Evolutionary conservation across 2,329 filamentous ascomycete genomes (phyloP).

Genomic region (Colletotrichum somersetense): DNA sequence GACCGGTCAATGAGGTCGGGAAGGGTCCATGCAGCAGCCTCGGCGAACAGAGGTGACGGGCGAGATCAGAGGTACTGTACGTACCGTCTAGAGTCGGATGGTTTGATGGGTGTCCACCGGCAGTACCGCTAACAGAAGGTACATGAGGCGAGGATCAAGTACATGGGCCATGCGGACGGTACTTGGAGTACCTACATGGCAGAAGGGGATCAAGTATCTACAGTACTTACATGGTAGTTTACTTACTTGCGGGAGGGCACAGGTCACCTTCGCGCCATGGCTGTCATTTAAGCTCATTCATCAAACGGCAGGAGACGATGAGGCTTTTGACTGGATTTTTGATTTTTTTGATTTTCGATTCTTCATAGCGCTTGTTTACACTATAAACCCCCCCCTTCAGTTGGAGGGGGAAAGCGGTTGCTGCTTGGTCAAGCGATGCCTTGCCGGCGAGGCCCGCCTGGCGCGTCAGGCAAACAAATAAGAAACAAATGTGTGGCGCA

Average conservation of each 20-base stretch:
- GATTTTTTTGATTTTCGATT: no score
- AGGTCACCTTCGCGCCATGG: conserved; percentile 2
- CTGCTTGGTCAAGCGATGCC: conserved; percentile 11
- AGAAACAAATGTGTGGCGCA: conserved; percentile 35
- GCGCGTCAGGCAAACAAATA: conserved; percentile 31
- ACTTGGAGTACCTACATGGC: conserved; percentile 8
- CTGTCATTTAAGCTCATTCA: not conserved
- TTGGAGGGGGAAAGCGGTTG: not conserved
- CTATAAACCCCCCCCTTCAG: not conserved
- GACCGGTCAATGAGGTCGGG: not conserved
- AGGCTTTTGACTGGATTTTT: not conserved
- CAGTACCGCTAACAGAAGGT: conserved; percentile 37
- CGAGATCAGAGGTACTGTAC: conserved; percentile 31
- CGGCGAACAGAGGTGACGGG: conserved; percentile 13
- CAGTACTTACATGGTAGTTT: no score
- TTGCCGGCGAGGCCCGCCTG: conserved; percentile 1
- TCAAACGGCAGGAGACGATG: not conserved
- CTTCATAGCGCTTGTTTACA: not conserved
- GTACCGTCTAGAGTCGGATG: conserved; percentile 35
- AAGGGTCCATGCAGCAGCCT: conserved; percentile 14
- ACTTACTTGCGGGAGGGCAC: not conserved
- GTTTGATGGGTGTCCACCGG: conserved; percentile 37
- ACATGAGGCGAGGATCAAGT: conserved; percentile 32
- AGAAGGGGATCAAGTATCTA: no score
- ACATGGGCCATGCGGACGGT: conserved; percentile 29